Base-by-base conservation (phyloP, 2,329 filamentous ascomycete species). In the Exophiala phaeomuriformis region DNA sequence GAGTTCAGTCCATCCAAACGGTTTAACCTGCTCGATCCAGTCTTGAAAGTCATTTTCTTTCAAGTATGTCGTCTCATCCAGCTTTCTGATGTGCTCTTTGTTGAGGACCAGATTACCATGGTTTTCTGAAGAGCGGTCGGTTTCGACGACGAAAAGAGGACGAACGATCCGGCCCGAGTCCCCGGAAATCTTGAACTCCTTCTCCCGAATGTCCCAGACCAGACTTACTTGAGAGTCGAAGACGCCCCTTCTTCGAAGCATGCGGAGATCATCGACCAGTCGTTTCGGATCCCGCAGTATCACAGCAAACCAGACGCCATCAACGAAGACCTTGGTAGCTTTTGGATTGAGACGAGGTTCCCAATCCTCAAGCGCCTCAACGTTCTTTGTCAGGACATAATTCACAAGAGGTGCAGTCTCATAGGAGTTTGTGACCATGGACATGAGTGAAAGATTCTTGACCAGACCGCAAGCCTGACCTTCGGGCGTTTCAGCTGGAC, bases 131-230 rank as follows among this genome's bases (percentile, higher is more conserved):
- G 85, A 83, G 6, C 76, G 74, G 52, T 95, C 85, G 65, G 91
- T 93, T 64, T 97, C 89, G 36, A 98, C 86, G 7, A 95, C 90
- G 68, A 95, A 97, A 3, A 97, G 75, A 0, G 93, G 93, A 60
- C 93, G 82, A 77, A 93, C 95, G 51, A 98, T 90, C 70, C 93
- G 85, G 30, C 93, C 93, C 40, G 91, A 91, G 69, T 98, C 93
- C 2, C 91, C 97, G 70, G 97, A 96, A 64, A 98, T 91, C 72
- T 95, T 95, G 79, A 98, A 96, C 70, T 98, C 93, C 64, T 91
- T 83, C 65, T 98, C 93, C 69, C 94, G 85, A 64, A 98, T 96
- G 67, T 98, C 93, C 66, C 93, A 84, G 65, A 98, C 88, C 64
- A 98, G 80, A 58, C 90, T 96, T 62, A 96, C 90, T 73, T 97